Evolutionary conservation across 148 eudicot genomes (phyloP), one percentile per base, ranked within the genome.

Genomic region (Persicaria tinctoria): DNA sequence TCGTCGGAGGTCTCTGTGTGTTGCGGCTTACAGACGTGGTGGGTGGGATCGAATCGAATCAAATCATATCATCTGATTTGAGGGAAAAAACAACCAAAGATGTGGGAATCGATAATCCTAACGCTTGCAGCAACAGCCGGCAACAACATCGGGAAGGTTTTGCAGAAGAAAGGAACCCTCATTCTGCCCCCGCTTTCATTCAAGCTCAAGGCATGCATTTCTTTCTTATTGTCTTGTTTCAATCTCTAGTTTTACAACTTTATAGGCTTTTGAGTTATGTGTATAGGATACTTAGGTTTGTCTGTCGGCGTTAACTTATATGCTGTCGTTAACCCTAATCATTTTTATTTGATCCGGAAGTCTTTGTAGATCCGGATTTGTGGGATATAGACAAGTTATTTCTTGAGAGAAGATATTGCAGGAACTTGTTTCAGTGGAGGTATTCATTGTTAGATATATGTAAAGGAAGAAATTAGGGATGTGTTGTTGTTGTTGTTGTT

Each of bases 91-190:
- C 5, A 18, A 32, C 45, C 50, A 45, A 51, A 59, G 79, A 84
- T 84, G 86, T 84, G 86, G 86, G 84, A 84, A 76, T 75, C 84
- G 47, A 81, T 84, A 48, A 16, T 78, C 38, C 66, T 84, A 51
- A 84, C 84, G 4, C 73, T 84, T 47, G 86, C 84, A 56, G 86
- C 86, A 5, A 84, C 86, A 4, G 84, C 82, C 48, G 82, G 86
- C 49, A 84, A 84, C 38, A 84, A 84, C 80, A 84, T 84, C 59
- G 86, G 84, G 17, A 84, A 84, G 57, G 84, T 84, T 4, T 73
- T 84, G 63, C 86, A 81, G 76, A 84, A 81, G 74, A 84, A 84
- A 62, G 86, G 86, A 72, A 84, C 86, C 76, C 82, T 81, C 46
- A 84, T 84, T 77, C 63, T 84, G 6, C 86, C 86, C 73, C 86